Base-by-base conservation (phyloP, 2,329 filamentous ascomycete species). In the Paracorniculantispora psalliotae region DNA sequence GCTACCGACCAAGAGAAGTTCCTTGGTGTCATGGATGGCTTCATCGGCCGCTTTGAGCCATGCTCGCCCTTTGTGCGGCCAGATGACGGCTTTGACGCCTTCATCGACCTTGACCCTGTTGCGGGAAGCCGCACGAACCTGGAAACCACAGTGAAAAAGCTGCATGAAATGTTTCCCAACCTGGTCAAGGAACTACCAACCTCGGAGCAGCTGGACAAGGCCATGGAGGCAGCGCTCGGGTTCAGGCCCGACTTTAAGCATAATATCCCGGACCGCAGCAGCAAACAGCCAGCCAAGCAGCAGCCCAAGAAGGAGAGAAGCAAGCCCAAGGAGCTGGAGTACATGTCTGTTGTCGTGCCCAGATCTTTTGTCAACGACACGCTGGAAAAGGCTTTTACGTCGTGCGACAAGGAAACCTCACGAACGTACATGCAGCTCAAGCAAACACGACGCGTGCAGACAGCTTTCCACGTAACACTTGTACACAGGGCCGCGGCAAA, bases 11-110 rank as follows among this genome's bases (percentile, higher is more conserved):
- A 79, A 49, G 76, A 81, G 19, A 93, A 96, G 71, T 90, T 94
- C 58, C 79, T 94, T 49, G 84, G 85, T 5, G 96, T 99, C 66
- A 97, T 99, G 94, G 90, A 97, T 66, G 91, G 91, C 3, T 99
- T 99, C 74, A 80, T 99, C 64, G 73, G 83, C 13, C 86, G 94
- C 37, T 97, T 96, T 69, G 89, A 99, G 75, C 83, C 88, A 21
- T 80, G 92, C 60, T 83, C 92, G 63, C 76, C 81, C 1, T 80
- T 85, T 19, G 75, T 75, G 8, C 72, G 76, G n/a, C 92, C 94
- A 1, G 94, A 99, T 68, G 80, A 87, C 63, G 81, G 82, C 7
- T 99, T 99, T 66, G 91, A 97, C 68, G 77, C 85, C 3, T 79
- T 96, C 46, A 96, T 99, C 67, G 83, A 96, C 64, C 82, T 99